A percentile compares a stretch with the other conserved stretches of the same genome.
Conservation (phyloP, 140 eudicot species). For the Bidens hawaiensis region DNA sequence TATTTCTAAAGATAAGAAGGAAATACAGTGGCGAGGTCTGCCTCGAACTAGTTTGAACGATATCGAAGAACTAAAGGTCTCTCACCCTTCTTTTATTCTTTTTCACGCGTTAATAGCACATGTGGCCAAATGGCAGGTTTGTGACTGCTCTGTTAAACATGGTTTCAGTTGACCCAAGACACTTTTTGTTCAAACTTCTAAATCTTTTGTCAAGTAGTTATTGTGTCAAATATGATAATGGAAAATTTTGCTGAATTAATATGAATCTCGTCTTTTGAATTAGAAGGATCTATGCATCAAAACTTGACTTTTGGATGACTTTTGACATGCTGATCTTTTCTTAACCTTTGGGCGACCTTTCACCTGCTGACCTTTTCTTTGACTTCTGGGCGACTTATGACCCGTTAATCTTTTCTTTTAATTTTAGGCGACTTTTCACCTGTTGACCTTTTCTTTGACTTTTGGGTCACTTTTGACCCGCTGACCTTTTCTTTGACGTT, state of each 20-base stretch:
- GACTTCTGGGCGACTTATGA: neutral
- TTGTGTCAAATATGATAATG: neutral
- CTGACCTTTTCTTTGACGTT: neutral
- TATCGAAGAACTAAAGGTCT: conserved; percentile 57
- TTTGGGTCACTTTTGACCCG: neutral
- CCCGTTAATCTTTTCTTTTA: neutral
- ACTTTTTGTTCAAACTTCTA: neutral
- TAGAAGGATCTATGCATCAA: neutral
- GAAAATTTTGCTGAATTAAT: neutral
- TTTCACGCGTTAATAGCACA: neutral
- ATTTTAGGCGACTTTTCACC: neutral
- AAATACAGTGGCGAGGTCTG: conserved; percentile 69
- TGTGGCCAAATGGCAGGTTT: neutral
- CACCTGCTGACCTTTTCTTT: neutral
- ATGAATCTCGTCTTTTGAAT: neutral
- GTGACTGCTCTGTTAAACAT: neutral
- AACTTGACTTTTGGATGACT: neutral
- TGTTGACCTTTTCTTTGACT: neutral
- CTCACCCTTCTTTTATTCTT: neutral
- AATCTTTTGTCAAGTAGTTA: neutral
- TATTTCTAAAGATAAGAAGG: conserved; percentile 59
- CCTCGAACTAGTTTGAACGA: conserved; percentile 41
- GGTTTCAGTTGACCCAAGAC: neutral
- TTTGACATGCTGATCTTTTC: neutral
- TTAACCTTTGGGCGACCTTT: neutral